phyloP scores from a whole-genome alignment of 768 basidiomycete species.

The Lactifluus volemus region DNA sequence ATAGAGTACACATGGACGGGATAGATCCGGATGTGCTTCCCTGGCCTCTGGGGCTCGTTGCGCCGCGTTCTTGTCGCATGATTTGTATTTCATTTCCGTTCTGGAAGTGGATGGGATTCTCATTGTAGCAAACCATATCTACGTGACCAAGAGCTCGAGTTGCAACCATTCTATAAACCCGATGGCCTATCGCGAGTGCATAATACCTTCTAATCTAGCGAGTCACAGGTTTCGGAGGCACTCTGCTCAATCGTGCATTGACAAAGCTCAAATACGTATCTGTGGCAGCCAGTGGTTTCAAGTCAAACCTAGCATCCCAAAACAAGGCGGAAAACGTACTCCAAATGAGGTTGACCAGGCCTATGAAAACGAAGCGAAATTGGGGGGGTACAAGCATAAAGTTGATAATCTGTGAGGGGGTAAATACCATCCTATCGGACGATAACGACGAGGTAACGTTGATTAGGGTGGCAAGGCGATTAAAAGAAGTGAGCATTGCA shows the following conservation, averaged over 20 bases:
- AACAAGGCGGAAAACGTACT: constrained; percentile 39
- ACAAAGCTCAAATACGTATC: constrained; percentile 14
- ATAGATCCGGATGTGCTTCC: too few species aligned
- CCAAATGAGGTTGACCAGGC: constrained; percentile 76
- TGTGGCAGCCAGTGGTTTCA: neutral
- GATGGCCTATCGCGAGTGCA: neutral
- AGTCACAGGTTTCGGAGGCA: neutral
- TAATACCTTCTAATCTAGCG: neutral
- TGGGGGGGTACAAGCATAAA: constrained; percentile 72
- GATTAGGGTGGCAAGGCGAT: neutral
- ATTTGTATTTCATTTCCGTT: too few species aligned
- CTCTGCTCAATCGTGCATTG: neutral
- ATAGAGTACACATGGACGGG: too few species aligned
- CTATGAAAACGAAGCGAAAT: constrained; percentile 62
- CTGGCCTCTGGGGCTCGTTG: too few species aligned
- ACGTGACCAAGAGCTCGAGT: too few species aligned
- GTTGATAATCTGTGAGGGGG: constrained; percentile 73
- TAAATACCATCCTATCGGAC: constrained; percentile 52
- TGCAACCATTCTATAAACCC: too few species aligned
- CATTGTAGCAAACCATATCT: too few species aligned
- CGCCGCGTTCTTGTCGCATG: too few species aligned
- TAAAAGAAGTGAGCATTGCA: constrained; percentile 13
- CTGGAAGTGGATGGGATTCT: too few species aligned
- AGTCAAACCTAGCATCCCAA: neutral
- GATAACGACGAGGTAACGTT: neutral